Base-by-base conservation (phyloP, 176 grass and related monocot genomes). In the Tillandsia fasciculata region DNA sequence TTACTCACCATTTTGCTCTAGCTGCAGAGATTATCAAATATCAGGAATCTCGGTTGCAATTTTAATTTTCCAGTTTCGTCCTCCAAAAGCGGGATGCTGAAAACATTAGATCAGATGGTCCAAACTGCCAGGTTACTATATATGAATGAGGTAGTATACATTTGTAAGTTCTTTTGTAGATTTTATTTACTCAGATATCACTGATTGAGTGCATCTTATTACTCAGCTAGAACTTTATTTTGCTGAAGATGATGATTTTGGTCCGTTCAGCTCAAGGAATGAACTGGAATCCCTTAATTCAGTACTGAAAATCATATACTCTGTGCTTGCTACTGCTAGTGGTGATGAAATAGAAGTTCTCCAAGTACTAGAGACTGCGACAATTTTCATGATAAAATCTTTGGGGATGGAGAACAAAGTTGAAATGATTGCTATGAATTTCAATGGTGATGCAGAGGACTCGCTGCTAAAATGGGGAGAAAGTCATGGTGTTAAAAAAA, bases 211-310 rank as follows among this genome's bases (percentile, higher is more conserved):
- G 17, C 74, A 64, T 66, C 66, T 68, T 77, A 67, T 51, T 70
- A 81, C 57, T 58, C 86, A 97, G 93, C 65, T 85, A 50, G 93
- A 97, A 67, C 83, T 90, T 83, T 97, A 97, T 85, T 97, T 97
- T 80, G 61, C 77, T 74, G 81, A 51, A 61, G 89, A 87, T 50
- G 71, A 71, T 77, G 82, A 88, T 75, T 64, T 72, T 2, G 77
- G 86, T 53, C 86, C 93, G 72, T 90, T 92, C 51, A 92, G 86
- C 83, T 69, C 70, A 13, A 92, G 93, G 78, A 92, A 90, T 83
- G 93, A 97, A 65, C 82, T 97, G 54, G 93, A 91, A 51, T 92
- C 84, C 17, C 82, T 92, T 27, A 87, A 97, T 74, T 73, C 77
- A 23, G 48, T 97, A 53, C 64, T 87, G 29, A 83, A 67, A 72